Evolutionary conservation across 768 basidiomycete species (phyloP), one percentile per base, ranked within the genome.

Genomic region (Chalciporus piperatus): DNA sequence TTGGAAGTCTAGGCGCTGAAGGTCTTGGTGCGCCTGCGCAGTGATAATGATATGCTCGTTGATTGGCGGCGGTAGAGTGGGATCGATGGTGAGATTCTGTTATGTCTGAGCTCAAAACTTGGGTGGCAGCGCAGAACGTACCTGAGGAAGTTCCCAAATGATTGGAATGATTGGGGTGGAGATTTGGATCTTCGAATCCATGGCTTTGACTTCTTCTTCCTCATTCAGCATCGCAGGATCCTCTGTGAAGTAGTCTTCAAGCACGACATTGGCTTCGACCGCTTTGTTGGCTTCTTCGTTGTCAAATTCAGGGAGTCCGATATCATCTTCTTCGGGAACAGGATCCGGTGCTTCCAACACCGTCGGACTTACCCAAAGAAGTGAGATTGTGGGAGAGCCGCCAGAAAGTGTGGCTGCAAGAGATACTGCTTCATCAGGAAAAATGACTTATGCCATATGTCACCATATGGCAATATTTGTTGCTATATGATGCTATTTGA

Each of bases 1-100:
- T n/a, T 58, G 45, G 19, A 63, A 60, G 3, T 14, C 19, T 7
- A 56, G 23, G 5, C 10, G 19, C 2, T 41, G 50, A n/a, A 53
- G 47, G 6, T 27, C 51, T 13, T 47, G 37, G 16, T n/a, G 23
- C 3, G 44, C 5, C n/a, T 12, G 4, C 10, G 6, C 16, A 9
- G 44, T 1, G 5, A 42, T 19, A 22, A 16, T 16, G 38, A 27
- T 16, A 8, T n/a, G 22, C 17, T 25, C 7, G 25, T 7, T 25
- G 25, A 25, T 25, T 25, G 25, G 14, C 41, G 22, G 22, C 10
- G 16, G 22, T 41, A 23, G 41, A 23, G 22, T 41, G 3, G 22
- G 6, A 6, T 41, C 41, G 11, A 41, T 25, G 22, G 41, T 17
- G 8, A 41, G 22, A 23, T 25, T 25, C 41, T n/a, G 9, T 45